Conservation (phyloP, 2,329 filamentous ascomycete genomes). For the Parasarocladium wereldwijsianum region DNA sequence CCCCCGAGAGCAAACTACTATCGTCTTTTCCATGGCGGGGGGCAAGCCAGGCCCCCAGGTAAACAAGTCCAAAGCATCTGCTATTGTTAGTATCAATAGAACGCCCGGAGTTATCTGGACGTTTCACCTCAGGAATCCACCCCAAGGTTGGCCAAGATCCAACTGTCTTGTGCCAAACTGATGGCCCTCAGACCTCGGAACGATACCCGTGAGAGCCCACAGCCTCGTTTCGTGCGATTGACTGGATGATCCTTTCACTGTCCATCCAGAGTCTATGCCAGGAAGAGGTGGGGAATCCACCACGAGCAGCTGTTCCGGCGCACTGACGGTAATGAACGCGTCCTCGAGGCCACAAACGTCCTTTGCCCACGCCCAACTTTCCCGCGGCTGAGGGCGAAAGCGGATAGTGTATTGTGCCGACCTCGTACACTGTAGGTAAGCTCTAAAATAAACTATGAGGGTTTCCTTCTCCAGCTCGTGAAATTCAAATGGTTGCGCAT, state of each 20-base stretch:
- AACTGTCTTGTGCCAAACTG: conserved; percentile 41
- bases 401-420: conserved; percentile 55
- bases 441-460: conserved; percentile 37
- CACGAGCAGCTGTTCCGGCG: conserved; percentile 12
- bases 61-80: conserved; percentile 70
- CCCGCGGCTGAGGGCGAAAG: conserved; percentile 37
- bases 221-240: conserved; percentile 55
- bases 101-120: not conserved
- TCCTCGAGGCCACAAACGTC: conserved; percentile 49
- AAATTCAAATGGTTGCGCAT: conserved; percentile 32
- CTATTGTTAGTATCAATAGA: conserved; percentile 2
- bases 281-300: conserved; percentile 16
- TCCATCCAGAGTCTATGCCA: conserved; percentile 40
- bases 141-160: conserved; percentile 48
- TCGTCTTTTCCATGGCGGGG: conserved; percentile 60
- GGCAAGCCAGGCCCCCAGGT: conserved; percentile 70
- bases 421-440: conserved; percentile 29
- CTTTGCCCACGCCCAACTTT: conserved; percentile 57
- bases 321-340: conserved; percentile 46
- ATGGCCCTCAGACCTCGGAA: conserved; percentile 40
- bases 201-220: conserved; percentile 48
- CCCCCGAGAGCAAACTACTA: conserved; percentile 59
- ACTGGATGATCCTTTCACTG: conserved; percentile 38
- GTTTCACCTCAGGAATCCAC: conserved; percentile 34
- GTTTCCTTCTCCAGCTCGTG: conserved; percentile 16